phyloP scores from a whole-genome alignment of 2,329 filamentous ascomycete species.

The Ilyonectria sp. region DNA sequence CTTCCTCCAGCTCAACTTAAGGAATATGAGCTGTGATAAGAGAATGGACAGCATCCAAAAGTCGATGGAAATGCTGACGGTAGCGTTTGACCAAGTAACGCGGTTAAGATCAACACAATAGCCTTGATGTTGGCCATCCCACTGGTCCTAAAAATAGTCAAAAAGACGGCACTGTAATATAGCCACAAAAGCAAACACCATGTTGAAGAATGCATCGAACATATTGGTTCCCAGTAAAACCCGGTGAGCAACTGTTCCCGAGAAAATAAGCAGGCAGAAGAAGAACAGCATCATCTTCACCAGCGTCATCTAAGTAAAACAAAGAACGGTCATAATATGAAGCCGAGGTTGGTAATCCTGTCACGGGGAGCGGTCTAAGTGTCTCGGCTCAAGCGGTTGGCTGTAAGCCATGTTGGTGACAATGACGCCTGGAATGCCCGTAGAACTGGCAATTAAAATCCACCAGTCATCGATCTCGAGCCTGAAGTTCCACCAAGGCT shows the following conservation, averaged over 20 bases:
- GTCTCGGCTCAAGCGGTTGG: conserved; percentile 65
- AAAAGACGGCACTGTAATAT: conserved; percentile 69
- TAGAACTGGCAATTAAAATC: conserved; percentile 47
- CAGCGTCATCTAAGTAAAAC: no score
- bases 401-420: conserved; percentile 50
- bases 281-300: no score
- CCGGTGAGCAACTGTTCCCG: conserved; percentile 16
- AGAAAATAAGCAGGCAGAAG: no score
- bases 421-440: conserved; percentile 49
- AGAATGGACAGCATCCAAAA: conserved; percentile 67
- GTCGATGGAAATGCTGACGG: conserved; percentile 66
- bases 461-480: conserved; percentile 55
- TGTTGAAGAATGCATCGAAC: conserved; percentile 57
- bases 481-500: no score
- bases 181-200: conserved; percentile 59
- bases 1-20: no score
- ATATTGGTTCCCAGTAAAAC: conserved; percentile 59
- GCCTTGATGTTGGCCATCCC: conserved; percentile 64
- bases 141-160: conserved; percentile 67
- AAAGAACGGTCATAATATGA: no score
- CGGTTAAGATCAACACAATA: conserved; percentile 65
- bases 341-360: conserved; percentile 60
- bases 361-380: conserved; percentile 63
- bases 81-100: conserved; percentile 66
- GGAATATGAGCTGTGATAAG: conserved; percentile 38